Conservation (phyloP, 2,329 filamentous ascomycete species). For the Aphanoascus verrucosus region DNA sequence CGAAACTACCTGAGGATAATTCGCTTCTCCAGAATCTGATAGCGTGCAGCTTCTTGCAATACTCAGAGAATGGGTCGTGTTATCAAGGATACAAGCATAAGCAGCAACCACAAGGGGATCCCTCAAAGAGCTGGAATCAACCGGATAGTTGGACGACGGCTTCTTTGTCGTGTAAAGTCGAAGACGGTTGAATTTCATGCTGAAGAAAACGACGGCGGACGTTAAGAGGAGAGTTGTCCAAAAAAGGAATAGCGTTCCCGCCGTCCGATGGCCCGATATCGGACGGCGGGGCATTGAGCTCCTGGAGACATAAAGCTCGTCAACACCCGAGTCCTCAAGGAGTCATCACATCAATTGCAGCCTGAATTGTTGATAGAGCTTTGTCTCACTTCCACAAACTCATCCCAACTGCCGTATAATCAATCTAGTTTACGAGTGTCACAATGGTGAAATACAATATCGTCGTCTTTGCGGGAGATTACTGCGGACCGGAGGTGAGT, state of each 20-base stretch:
- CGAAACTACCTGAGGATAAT: too few species aligned
- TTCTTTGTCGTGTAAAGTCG: too few species aligned
- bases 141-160: too few species aligned
- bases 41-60: too few species aligned
- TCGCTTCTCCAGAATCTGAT: too few species aligned
- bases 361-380: neutral
- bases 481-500: conserved; percentile 57
- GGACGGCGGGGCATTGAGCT: conserved; percentile 5
- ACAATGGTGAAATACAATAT: conserved; percentile 48
- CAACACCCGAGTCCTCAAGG: neutral
- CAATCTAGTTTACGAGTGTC: neutral
- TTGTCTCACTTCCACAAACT: neutral
- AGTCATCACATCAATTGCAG: neutral
- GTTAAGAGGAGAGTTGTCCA: neutral
- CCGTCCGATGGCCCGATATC: conserved; percentile 4
- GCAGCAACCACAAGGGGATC: too few species aligned
- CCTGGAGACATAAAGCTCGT: too few species aligned
- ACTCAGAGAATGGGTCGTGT: too few species aligned
- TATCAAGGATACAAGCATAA: too few species aligned
- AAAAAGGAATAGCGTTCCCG: neutral
- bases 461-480: conserved; percentile 72
- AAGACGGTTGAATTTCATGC: too few species aligned
- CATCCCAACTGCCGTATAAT: neutral
- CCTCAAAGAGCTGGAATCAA: too few species aligned
- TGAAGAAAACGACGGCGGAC: neutral